Evolutionary conservation across 192 early-diverging fungal genomes (phyloP), one percentile per base, ranked within the genome.

Genomic region (Backusella tarrabulga): DNA sequence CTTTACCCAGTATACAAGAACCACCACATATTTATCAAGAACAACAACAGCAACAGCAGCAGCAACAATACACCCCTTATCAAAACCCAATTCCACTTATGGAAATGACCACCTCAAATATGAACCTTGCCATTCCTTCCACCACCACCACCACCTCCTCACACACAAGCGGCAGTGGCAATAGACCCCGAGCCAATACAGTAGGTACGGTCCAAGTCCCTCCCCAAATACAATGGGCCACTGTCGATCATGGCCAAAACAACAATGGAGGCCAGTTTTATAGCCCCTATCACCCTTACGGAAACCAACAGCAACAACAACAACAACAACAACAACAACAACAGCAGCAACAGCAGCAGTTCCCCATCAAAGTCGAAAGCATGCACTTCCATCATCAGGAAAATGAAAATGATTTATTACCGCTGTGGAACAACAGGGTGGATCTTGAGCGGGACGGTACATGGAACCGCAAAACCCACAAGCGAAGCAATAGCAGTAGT

Each of bases 171-270:
- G 42, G 17, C 8, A 38, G 56, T 50, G 72, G 83, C 21, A 68
- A 54, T 7, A 72, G 83, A 14, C 83, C 83, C 32, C 68, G 83
- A 12, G 83, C 83, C 26, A 84, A 79, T 42, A 84, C 83, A 19
- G 77, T 84, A 19, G 83, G 83, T 11, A 82, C 81, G 17, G 72
- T 84, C 14, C 83, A 82, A 68, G 69, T 82, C 2, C 56, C 56
- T 12, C 80, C 80, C 2, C 83, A 81, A 35, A 75, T 81, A 36
- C 83, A 81, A 66, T 44, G 72, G 71, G 56, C 56, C 7, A 79
- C 80, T 0, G 71, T 73, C 2, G 67, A 77, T 35, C 78, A 75
- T 50, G 44, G 72, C 15, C 46, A 50, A 63, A 63, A 26, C 12
- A 63, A 26, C n/a, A 34, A 12, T 12, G 68, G 69, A 56, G 44